Base-by-base conservation (phyloP, 1,284 basidiomycete species). In the Erythrobasidium hasegawianum region DNA sequence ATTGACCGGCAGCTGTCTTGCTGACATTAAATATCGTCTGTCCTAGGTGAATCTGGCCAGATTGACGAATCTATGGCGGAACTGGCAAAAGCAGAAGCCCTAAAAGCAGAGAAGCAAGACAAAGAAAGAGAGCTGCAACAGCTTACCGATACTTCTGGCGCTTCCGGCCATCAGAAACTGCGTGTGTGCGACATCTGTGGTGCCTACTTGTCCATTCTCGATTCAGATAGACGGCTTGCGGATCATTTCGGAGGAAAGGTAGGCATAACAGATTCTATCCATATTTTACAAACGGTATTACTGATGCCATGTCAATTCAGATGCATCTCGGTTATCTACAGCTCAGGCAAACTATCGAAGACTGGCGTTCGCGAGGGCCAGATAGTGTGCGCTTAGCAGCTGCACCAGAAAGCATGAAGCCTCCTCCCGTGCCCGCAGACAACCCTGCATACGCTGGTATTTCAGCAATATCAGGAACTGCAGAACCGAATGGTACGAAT, bases 231-330 rank as follows among this genome's bases (percentile, higher is more conserved):
- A 77, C 91, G 96, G 78, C 82, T 99, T 70, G 96, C 96, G 57
- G 96, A 99, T 81, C 96, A 99, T 79, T 99, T 99, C 80, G 96
- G 96, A 80, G 96, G 96, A 74, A 98, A 98, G 82, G 93, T 91
- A 73, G 76, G 85, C 16, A 11, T n/a, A 16, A 27, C 20, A 14
- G 29, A 50, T 18, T n/a, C 45, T 11, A 29, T 66, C 68, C 59
- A 67, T 38, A 45, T 13, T 9, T 38, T 2, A 27, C 43, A 11
- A 33, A 18, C 10, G 13, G 45, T 33, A 16, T 47, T 53, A 40
- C 27, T 45, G 49, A 45, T 33, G 52, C 68, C 49, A 43, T 16
- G 11, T 24, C 8, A 45, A n/a, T 40, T 16, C 76, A 95, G 93
- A 96, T 98, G 92, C 96, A 98, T 81, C 79, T 98, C 74, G 96